Conservation (phyloP, 2,329 filamentous ascomycete genomes). For the Cytospora paraplurivora region DNA sequence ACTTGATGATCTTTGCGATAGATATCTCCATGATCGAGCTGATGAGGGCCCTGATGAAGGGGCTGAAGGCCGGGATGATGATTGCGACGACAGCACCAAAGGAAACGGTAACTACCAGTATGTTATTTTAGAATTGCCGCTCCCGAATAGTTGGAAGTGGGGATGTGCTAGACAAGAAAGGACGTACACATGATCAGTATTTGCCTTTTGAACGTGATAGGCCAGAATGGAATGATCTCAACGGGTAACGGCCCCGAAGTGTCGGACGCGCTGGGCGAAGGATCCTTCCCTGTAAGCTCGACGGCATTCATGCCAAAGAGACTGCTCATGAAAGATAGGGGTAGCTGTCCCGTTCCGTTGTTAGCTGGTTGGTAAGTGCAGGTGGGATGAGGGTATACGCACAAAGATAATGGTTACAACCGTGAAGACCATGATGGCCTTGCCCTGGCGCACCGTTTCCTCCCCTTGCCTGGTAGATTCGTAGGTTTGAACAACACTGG, state of each 20-base stretch:
- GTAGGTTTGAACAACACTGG: conserved; percentile 46
- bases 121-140: neutral
- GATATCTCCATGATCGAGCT: conserved; percentile 5
- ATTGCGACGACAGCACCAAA: conserved; percentile 21
- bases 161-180: too few species aligned
- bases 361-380: neutral
- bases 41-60: conserved; percentile 15
- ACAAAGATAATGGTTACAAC: conserved; percentile 50
- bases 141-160: too few species aligned
- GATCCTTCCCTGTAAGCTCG: conserved; percentile 23
- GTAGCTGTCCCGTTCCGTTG: conserved; percentile 33
- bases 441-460: conserved; percentile 44
- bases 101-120: conserved; percentile 20
- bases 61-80: conserved; percentile 24
- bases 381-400: conserved; percentile 28
- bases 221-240: conserved; percentile 24
- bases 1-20: conserved; percentile 4
- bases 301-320: conserved; percentile 44
- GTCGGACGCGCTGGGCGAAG: neutral
- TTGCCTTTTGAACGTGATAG: conserved; percentile 24
- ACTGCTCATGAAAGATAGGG: conserved; percentile 42
- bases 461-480: conserved; percentile 42
- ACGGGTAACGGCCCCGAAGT: conserved; percentile 8
- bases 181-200: conserved; percentile 24
- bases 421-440: conserved; percentile 49